A percentile compares a stretch with the other conserved stretches of the same genome.
Evolutionary conservation across 2,329 filamentous ascomycete species (phyloP).

Genomic region (Ophiocordyceps camponoti-leonardi): DNA sequence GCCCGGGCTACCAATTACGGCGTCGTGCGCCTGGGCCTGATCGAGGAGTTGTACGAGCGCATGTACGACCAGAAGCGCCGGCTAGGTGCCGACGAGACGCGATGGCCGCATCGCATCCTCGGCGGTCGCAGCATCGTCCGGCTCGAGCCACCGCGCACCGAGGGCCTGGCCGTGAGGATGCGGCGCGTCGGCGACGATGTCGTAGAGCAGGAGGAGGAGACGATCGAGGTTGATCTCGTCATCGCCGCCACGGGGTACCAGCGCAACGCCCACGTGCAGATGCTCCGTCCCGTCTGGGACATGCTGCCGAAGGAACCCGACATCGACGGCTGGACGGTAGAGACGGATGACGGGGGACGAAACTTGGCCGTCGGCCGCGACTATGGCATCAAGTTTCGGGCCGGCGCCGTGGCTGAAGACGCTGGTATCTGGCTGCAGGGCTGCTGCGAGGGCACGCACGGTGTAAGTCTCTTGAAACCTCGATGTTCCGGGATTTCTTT

Average conservation of each 20-base stretch:
- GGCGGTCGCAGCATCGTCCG: slow-evolving; percentile 47
- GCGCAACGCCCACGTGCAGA: slow-evolving; percentile 58
- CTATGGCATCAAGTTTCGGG: slow-evolving; percentile 59
- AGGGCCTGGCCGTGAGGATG: slow-evolving; percentile 42
- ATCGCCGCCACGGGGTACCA: slow-evolving; percentile 80
- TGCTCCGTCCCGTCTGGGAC: slow-evolving; percentile 49
- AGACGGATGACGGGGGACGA: slow-evolving; percentile 18
- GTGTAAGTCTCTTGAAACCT: slow-evolving; percentile 39
- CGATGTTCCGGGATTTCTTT: background rate
- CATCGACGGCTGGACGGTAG: slow-evolving; percentile 23
- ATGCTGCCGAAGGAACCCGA: slow-evolving; percentile 38
- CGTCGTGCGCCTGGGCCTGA: slow-evolving; percentile 77
- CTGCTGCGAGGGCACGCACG: slow-evolving; percentile 84
- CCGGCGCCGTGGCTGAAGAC: slow-evolving; percentile 48
- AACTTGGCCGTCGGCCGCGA: slow-evolving; percentile 56
- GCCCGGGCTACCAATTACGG: slow-evolving; percentile 87
- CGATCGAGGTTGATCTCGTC: slow-evolving; percentile 60
- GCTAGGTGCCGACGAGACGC: slow-evolving; percentile 46
- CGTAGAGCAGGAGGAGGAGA: slow-evolving; percentile 22
- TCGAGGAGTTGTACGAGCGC: slow-evolving; percentile 74
- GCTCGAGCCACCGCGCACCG: slow-evolving; percentile 31
- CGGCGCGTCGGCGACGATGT: slow-evolving; percentile 24
- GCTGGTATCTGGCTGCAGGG: slow-evolving; percentile 87
- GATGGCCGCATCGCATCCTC: slow-evolving; percentile 73
- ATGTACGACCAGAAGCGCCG: slow-evolving; percentile 74